Evolutionary conservation across 169 alveolate genomes (phyloP).

Genomic region (Eimeria praecox): DNA sequence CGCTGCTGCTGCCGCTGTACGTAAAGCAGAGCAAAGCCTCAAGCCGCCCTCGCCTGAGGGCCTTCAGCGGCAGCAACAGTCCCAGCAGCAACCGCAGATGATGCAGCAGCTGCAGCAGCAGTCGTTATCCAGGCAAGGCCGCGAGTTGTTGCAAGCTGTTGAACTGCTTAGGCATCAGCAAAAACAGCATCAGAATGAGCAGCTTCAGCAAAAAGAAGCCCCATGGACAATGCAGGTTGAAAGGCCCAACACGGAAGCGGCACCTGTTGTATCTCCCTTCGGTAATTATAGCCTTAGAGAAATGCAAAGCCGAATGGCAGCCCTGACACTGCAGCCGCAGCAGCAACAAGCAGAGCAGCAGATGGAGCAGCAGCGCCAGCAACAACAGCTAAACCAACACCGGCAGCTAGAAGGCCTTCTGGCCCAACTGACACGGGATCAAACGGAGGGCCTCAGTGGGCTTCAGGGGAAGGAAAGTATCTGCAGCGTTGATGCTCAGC

Average conservation of each 20-base stretch:
- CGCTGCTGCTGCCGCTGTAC: constrained; percentile 75
- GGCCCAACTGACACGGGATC: constrained; percentile 62
- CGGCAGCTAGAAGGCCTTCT: constrained; percentile 67
- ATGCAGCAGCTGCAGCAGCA: constrained; percentile 67
- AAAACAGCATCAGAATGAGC: constrained; percentile 21
- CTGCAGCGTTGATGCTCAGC: not conserved
- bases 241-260: constrained; percentile 40
- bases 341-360: constrained; percentile 40
- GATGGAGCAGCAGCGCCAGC: constrained; percentile 62
- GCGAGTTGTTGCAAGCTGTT: constrained; percentile 63
- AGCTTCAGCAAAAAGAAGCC: constrained; percentile 35
- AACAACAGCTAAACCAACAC: constrained; percentile 33
- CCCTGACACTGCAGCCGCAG: constrained; percentile 73
- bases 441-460: constrained; percentile 12
- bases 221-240: constrained; percentile 46
- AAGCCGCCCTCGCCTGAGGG: constrained; percentile 46
- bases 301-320: constrained; percentile 74
- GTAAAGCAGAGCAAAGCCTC: constrained; percentile 62
- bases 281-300: constrained; percentile 56
- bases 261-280: constrained; percentile 33
- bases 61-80: constrained; percentile 59
- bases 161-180: constrained; percentile 72
- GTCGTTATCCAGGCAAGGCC: constrained; percentile 62
- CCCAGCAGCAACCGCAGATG: constrained; percentile 61
- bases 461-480: not conserved